phyloP scores from a whole-genome alignment of 1,139 yeast species.

The Scheffersomyces insectosa region DNA sequence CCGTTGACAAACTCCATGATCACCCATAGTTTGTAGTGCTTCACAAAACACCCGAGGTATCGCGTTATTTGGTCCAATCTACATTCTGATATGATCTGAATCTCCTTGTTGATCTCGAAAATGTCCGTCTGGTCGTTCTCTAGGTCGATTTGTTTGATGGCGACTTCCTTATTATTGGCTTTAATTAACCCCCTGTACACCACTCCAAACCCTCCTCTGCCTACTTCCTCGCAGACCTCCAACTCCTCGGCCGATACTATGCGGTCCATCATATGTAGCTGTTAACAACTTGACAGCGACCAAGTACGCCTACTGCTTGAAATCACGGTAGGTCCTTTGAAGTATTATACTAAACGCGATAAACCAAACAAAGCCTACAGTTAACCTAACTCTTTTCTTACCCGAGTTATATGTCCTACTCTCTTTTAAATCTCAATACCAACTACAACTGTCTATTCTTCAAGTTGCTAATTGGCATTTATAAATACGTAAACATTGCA shows the following conservation, averaged over 20 bases:
- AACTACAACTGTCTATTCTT: too few relatives aligned
- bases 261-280: conserved; percentile 12
- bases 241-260: conserved; percentile 40
- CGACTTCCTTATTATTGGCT: conserved; percentile 52
- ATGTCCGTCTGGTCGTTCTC: conserved; percentile 77
- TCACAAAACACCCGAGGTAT: conserved; percentile 79
- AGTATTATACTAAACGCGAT: too few relatives aligned
- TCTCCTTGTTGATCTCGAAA: conserved; percentile 78
- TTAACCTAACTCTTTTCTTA: too few relatives aligned
- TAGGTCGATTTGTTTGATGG: conserved; percentile 73
- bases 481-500: too few relatives aligned
- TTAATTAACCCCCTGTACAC: conserved; percentile 74
- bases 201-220: conserved; percentile 87
- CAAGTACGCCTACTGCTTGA: too few relatives aligned
- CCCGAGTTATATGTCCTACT: too few relatives aligned
- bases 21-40: conserved; percentile 80
- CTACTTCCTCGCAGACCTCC: conserved; percentile 72
- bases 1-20: conserved; percentile 85
- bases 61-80: conserved; percentile 67
- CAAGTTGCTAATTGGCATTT: too few relatives aligned
- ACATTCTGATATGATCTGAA: conserved; percentile 75
- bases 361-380: too few relatives aligned
- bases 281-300: too few relatives aligned
- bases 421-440: too few relatives aligned
- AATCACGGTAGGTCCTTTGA: too few relatives aligned